Percentiles rank a stretch among this genome's conserved stretches.
These are phyloP conservation scores for Rutidosis leptorrhynchoides DNA, from an alignment of 129 eudicot genomes.

Conservation along the genomic window DNA sequence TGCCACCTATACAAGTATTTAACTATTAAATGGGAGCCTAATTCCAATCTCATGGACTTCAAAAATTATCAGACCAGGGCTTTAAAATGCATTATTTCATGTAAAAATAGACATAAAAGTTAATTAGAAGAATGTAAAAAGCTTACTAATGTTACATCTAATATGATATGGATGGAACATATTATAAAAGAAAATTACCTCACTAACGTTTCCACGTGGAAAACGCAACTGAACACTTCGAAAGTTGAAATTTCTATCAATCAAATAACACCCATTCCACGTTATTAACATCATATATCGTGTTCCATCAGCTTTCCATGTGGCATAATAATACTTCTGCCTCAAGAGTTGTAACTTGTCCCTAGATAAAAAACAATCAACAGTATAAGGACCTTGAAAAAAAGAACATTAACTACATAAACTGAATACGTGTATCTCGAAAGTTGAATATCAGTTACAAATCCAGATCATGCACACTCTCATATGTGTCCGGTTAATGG, in stretches of 20 bases:
- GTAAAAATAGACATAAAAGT: not conserved
- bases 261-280: conserved; percentile 57
- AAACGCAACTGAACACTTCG: conserved; percentile 62
- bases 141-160: not conserved
- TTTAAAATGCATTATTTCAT: not conserved
- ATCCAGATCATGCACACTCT: no score
- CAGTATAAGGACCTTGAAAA: conserved; percentile 24
- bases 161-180: not conserved
- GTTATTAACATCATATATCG: conserved; percentile 65
- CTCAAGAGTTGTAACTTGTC: conserved; percentile 59
- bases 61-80: not conserved
- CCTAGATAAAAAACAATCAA: conserved; percentile 21
- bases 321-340: conserved; percentile 69
- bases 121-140: not conserved
- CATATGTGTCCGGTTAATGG: no score
- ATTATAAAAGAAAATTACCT: no score
- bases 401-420: conserved; percentile 10
- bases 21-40: not conserved
- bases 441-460: no score
- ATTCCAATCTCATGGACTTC: not conserved
- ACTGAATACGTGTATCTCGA: not conserved
- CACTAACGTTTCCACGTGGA: conserved; percentile 54
- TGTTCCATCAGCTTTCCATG: conserved; percentile 82
- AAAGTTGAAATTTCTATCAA: conserved; percentile 60
- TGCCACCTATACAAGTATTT: not conserved